A percentile compares a stretch with the other conserved stretches of the same genome.
These are phyloP conservation scores for Oleoguttula mirabilis DNA, from an alignment of 495 filamentous ascomycete species.

Conservation along the genomic window DNA sequence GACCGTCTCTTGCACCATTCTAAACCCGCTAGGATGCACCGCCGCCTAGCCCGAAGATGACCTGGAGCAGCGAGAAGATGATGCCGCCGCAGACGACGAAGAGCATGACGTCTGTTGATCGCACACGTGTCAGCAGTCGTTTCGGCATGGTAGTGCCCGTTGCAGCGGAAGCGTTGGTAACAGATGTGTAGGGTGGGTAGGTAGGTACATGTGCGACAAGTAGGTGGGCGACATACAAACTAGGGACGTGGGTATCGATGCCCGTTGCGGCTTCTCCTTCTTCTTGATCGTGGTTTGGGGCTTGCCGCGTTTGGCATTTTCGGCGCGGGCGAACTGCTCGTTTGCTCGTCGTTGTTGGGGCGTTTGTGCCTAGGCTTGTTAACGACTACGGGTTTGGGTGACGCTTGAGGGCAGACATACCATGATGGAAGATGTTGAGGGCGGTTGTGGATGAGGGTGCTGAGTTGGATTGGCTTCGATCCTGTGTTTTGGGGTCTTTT, in stretches of 20 bases:
- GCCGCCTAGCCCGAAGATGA: conserved; percentile 65
- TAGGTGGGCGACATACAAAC: conserved; percentile 50
- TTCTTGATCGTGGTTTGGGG: conserved; percentile 56
- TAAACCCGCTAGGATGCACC: too few relatives aligned
- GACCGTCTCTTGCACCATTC: too few relatives aligned
- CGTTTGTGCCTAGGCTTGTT: conserved; percentile 65
- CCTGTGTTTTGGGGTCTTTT: too few relatives aligned
- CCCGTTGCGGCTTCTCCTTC: conserved; percentile 51
- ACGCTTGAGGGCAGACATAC: too few relatives aligned
- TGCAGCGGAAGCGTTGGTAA: too few relatives aligned
- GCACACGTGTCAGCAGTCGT: conserved; percentile 1
- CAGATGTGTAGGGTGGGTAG: too few relatives aligned
- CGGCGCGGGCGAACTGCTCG: conserved; percentile 64
- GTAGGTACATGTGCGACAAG: too few relatives aligned
- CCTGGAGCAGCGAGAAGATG: conserved; percentile 66
- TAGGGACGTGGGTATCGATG: conserved; percentile 79
- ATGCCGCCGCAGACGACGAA: conserved; percentile 81
- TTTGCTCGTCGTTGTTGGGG: conserved; percentile 85
- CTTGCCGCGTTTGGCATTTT: conserved; percentile 76
- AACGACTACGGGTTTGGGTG: too few relatives aligned
- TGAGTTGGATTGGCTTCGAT: too few relatives aligned
- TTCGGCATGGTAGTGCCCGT: neutral
- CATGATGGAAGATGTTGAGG: too few relatives aligned
- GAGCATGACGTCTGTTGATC: conserved; percentile 49
- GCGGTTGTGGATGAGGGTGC: too few relatives aligned